These are phyloP conservation scores for Neurospora hispaniola DNA, from an alignment of 495 filamentous ascomycete genomes.

Conservation along the genomic window DNA sequence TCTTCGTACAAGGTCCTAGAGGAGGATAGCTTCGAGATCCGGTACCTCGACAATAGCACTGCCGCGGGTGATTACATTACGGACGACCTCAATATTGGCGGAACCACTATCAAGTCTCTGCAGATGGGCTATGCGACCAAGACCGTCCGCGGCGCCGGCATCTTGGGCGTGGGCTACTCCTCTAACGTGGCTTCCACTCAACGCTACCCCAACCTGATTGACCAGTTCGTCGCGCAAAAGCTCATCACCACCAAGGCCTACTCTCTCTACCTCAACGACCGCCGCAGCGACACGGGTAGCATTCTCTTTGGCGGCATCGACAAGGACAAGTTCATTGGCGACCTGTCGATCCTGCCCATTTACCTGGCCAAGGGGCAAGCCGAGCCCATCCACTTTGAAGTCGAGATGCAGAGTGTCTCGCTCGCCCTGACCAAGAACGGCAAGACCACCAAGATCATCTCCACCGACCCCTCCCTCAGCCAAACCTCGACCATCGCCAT, in stretches of 20 bases:
- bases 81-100: conserved; percentile 64
- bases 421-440: conserved; percentile 22
- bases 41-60: conserved; percentile 58
- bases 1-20: conserved; percentile 57
- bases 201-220: conserved; percentile 70
- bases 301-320: conserved; percentile 91
- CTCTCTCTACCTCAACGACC: conserved; percentile 65
- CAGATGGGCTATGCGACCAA: conserved; percentile 76
- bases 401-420: conserved; percentile 24
- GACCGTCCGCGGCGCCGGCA: conserved; percentile 58
- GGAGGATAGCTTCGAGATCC: conserved; percentile 60
- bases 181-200: conserved; percentile 57
- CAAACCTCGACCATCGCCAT: conserved; percentile 41
- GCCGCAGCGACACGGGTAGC: conserved; percentile 55
- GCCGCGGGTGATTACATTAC: conserved; percentile 63
- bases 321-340: conserved; percentile 69
- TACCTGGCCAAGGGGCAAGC: conserved; percentile 23
- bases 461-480: conserved; percentile 31
- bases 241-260: conserved; percentile 75
- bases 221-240: conserved; percentile 55
- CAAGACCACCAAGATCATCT: conserved; percentile 23
- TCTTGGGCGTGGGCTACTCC: conserved; percentile 83
- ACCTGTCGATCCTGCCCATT: conserved; percentile 62
- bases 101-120: conserved; percentile 48
- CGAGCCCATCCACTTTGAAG: conserved; percentile 29